A percentile compares a stretch with the other conserved stretches of the same genome.
These are phyloP conservation scores for Lojkania enalia DNA, from an alignment of 2,329 filamentous ascomycete genomes.

Conservation along the genomic window DNA sequence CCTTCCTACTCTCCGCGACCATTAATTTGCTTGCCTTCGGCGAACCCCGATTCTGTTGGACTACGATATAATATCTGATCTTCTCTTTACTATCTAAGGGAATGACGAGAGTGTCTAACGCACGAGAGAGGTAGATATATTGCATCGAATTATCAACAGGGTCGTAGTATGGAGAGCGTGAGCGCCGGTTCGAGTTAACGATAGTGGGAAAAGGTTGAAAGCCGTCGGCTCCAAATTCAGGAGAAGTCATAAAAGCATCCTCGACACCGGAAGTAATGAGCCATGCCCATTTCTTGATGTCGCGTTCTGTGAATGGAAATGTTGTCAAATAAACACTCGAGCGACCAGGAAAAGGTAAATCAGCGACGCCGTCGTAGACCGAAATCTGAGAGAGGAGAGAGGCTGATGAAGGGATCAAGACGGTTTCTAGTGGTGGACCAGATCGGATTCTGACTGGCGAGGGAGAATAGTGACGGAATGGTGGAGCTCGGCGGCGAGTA, in stretches of 20 bases:
- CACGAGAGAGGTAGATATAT: slow-evolving; percentile 24
- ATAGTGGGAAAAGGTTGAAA: too few relatives aligned
- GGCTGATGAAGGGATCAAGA: slow-evolving; percentile 16
- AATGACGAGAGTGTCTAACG: slow-evolving; percentile 21
- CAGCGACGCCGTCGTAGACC: slow-evolving; percentile 23
- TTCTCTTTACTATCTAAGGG: slow-evolving; percentile 17
- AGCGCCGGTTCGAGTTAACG: background rate
- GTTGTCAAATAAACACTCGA: slow-evolving; percentile 27
- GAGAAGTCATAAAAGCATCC: slow-evolving; percentile 12
- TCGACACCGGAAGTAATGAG: slow-evolving; percentile 21
- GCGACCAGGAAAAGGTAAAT: slow-evolving; percentile 21
- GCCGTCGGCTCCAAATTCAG: too few relatives aligned
- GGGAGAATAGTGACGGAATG: slow-evolving; percentile 13
- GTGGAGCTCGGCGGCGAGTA: slow-evolving; percentile 11
- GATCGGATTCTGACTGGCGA: slow-evolving; percentile 6
- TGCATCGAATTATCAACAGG: slow-evolving; percentile 3
- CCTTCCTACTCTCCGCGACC: slow-evolving; percentile 29
- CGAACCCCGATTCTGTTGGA: slow-evolving; percentile 16
- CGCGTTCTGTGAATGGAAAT: slow-evolving; percentile 27
- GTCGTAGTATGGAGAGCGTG: slow-evolving; percentile 15
- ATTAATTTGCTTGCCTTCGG: slow-evolving; percentile 18
- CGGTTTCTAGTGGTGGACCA: slow-evolving; percentile 2
- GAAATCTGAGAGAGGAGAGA: slow-evolving; percentile 20
- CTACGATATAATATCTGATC: slow-evolving; percentile 22
- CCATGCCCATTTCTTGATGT: slow-evolving; percentile 31